Base-by-base conservation (phyloP, 2,329 filamentous ascomycete genomes). In the Lecanoromycetidae sp. region DNA sequence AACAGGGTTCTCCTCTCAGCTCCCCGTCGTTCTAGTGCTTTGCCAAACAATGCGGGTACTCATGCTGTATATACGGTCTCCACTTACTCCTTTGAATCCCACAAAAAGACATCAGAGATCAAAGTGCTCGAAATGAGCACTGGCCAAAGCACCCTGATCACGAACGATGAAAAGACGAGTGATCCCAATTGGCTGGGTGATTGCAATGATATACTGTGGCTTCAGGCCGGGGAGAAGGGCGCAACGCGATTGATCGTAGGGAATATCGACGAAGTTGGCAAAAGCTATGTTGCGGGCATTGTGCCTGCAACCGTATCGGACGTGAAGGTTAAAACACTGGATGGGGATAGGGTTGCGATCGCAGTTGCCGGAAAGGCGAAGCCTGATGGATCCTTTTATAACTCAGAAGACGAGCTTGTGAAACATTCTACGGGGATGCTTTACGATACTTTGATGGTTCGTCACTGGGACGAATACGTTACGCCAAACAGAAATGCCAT, bases 391-490 rank as follows among this genome's bases (percentile, higher is more conserved):
- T 65, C 66, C 35, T 59, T 74, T 13, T 69, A 66, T 54, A 74
- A 75, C 35, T 64, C 70, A 3, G 66, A 73, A 41, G 68, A 70
- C 50, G 67, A 64, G 4, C 64, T 66, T 32, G 69, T 70, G 52
- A 63, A 69, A 1, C 52, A 60, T 19, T 69, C 64, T 13, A 69
- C 66, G 2, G 72, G 69, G 2, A 65, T 60, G 39, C 55, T 75
- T 3, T 75, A 74, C 54, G 70, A 69, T 17, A 69, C 65, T 7
- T 61, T 73, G 15, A 74, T 70, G 55, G 71, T 75, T 10, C 63
- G 72, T 29, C 71, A 74, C 53, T 75, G 72, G 72, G 72, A 75
- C 53, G 58, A 64, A 5, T 75, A 70, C 53, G 58, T 71, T 12
- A 64, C 66, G 19, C 65, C 67, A n/a, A 64, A 74, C 56, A 66